phyloP scores from a whole-genome alignment of 805 yeast species.

The Helenozyma rhizophorensis region DNA sequence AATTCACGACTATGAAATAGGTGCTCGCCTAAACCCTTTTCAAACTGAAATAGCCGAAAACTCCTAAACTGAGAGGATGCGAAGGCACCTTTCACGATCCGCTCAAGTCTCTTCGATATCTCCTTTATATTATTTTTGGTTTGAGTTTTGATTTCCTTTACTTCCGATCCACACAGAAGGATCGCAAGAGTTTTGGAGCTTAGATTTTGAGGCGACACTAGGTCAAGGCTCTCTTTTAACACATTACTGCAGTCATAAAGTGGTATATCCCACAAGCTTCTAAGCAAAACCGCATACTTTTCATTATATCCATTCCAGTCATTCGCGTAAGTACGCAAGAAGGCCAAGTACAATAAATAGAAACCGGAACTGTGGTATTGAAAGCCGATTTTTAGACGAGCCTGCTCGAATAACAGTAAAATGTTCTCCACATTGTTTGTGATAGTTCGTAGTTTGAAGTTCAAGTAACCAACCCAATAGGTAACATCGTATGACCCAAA shows the following conservation, averaged over 20 bases:
- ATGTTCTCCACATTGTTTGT: conserved; percentile 26
- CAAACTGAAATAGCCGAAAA: conserved; percentile 48
- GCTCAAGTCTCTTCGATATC: conserved; percentile 36
- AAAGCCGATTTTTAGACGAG: conserved; percentile 46
- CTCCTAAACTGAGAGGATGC: conserved; percentile 52
- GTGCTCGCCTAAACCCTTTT: conserved; percentile 37
- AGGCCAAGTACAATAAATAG: conserved; percentile 46
- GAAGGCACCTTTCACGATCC: conserved; percentile 48
- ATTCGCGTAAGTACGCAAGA: conserved; percentile 30
- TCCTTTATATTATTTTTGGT: conserved; percentile 20
- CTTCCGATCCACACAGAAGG: conserved; percentile 18
- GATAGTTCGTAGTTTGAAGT: conserved; percentile 33
- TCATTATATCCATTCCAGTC: conserved; percentile 20
- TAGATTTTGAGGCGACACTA: conserved; percentile 23
- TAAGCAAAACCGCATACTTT: conserved; percentile 39
- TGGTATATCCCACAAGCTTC: conserved; percentile 53
- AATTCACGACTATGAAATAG: no score
- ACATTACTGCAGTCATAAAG: conserved; percentile 48
- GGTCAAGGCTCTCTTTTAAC: conserved; percentile 33
- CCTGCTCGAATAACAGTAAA: conserved; percentile 39
- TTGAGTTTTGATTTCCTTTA: conserved; percentile 10
- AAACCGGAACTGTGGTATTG: conserved; percentile 50
- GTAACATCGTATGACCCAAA: conserved; percentile 42
- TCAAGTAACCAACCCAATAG: conserved; percentile 48
- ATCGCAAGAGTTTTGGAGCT: conserved; percentile 11